These are phyloP conservation scores for Steccherinum ochraceum DNA, from an alignment of 768 basidiomycete genomes.

Conservation along the genomic window DNA sequence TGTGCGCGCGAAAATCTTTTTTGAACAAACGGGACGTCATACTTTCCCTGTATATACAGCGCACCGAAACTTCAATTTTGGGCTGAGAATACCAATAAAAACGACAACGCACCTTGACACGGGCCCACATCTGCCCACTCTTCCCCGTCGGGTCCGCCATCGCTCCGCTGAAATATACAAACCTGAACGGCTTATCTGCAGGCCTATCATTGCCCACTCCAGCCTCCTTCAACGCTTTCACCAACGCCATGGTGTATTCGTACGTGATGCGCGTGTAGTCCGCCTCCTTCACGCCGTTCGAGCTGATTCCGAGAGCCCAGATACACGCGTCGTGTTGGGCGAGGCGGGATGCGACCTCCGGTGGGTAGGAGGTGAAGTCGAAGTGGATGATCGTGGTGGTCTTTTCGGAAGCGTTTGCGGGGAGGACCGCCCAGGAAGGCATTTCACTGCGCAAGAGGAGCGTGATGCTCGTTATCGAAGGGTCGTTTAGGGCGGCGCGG, in stretches of 20 bases:
- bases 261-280: constrained; percentile 30
- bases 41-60: no score
- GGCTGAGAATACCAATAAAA: no score
- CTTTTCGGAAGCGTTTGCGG: constrained; percentile 22
- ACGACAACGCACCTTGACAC: constrained; percentile 34
- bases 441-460: constrained; percentile 28
- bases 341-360: constrained; percentile 22
- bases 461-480: constrained; percentile 24
- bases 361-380: constrained; percentile 28
- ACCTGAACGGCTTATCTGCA: constrained; percentile 25
- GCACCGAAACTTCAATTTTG: no score
- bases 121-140: constrained; percentile 24
- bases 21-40: no score
- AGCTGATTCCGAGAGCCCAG: constrained; percentile 29
- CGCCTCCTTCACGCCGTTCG: constrained; percentile 23
- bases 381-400: constrained; percentile 25
- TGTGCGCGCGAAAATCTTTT: no score
- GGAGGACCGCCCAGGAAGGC: constrained; percentile 26
- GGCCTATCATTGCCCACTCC: constrained; percentile 17
- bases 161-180: constrained; percentile 33
- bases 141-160: constrained; percentile 28
- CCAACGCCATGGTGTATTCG: constrained; percentile 27
- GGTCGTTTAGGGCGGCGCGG: constrained; percentile 25
- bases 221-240: constrained; percentile 23
- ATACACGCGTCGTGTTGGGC: constrained; percentile 29